Evolutionary conservation across 352 stramenopile species (phyloP).

Genomic region (Blastocystis sp.): DNA sequence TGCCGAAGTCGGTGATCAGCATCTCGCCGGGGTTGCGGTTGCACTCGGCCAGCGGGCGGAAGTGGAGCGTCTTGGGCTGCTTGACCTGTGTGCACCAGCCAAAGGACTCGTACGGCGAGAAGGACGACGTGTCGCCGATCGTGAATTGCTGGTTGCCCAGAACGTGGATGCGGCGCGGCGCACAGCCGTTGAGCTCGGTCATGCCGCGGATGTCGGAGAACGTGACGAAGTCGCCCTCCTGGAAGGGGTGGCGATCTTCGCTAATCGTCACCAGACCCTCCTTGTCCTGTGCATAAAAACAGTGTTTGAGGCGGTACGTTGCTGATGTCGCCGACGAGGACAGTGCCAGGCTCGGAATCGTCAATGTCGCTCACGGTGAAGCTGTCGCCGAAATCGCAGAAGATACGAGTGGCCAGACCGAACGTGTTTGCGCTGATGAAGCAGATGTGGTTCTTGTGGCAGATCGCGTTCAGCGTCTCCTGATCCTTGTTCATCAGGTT

Average conservation of each 20-base stretch:
- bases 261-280: constrained; percentile 88
- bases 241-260: constrained; percentile 93
- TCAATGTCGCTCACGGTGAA: constrained; percentile 71
- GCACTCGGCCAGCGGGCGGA: constrained; percentile 83
- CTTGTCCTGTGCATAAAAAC: constrained; percentile 71
- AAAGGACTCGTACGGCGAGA: constrained; percentile 77
- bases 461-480: constrained; percentile 67
- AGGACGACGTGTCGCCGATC: constrained; percentile 81
- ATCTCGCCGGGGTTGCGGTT: constrained; percentile 87
- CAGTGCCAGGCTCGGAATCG: constrained; percentile 65
- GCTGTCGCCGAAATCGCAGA: constrained; percentile 71
- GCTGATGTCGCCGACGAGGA: constrained; percentile 69
- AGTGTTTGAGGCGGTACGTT: constrained; percentile 50
- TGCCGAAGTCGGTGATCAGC: constrained; percentile 94
- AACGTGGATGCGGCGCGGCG: constrained; percentile 76
- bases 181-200: constrained; percentile 77
- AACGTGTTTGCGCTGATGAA: constrained; percentile 70
- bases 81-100: constrained; percentile 92
- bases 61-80: constrained; percentile 86
- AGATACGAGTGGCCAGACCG: constrained; percentile 67
- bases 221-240: constrained; percentile 90
- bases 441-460: constrained; percentile 55
- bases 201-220: constrained; percentile 91
- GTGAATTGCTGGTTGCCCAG: constrained; percentile 93
- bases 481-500: constrained; percentile 37